Evolutionary conservation across 345 rosid genomes (phyloP).

Genomic region (Brassica juncea): DNA sequence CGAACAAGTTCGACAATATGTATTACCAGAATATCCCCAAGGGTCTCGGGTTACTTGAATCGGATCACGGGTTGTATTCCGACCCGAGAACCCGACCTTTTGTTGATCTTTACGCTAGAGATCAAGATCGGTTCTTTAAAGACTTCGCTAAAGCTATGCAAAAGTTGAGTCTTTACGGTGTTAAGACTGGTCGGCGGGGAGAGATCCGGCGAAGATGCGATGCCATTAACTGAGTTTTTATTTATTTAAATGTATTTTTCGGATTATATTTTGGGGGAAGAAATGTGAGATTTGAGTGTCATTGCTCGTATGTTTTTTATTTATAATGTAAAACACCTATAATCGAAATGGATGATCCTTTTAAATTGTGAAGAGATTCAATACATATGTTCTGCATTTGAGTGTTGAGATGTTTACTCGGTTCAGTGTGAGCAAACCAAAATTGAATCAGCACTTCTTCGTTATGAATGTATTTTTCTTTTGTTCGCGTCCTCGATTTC

Average conservation of each 20-base stretch:
- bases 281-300: slow-evolving; percentile 28
- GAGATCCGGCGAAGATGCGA: slow-evolving; percentile 94
- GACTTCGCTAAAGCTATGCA: slow-evolving; percentile 80
- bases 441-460: neutral
- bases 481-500: neutral
- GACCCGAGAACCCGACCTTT: slow-evolving; percentile 64
- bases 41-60: slow-evolving; percentile 73
- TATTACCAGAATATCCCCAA: slow-evolving; percentile 75
- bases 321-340: slow-evolving; percentile 26
- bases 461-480: neutral
- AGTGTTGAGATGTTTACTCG: neutral
- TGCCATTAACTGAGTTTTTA: slow-evolving; percentile 56
- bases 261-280: slow-evolving; percentile 1
- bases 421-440: slow-evolving; percentile 1
- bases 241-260: neutral
- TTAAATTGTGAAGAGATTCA: neutral
- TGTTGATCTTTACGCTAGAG: slow-evolving; percentile 70
- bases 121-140: slow-evolving; percentile 62
- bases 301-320: slow-evolving; percentile 9
- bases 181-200: slow-evolving; percentile 79
- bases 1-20: slow-evolving; percentile 83
- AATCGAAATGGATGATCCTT: slow-evolving; percentile 1
- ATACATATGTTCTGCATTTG: neutral
- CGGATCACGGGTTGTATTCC: slow-evolving; percentile 66
- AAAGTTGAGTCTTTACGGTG: slow-evolving; percentile 72